Evolutionary conservation across 75 land plant species (phyloP).

Genomic region (Cunninghamia lanceolata): DNA sequence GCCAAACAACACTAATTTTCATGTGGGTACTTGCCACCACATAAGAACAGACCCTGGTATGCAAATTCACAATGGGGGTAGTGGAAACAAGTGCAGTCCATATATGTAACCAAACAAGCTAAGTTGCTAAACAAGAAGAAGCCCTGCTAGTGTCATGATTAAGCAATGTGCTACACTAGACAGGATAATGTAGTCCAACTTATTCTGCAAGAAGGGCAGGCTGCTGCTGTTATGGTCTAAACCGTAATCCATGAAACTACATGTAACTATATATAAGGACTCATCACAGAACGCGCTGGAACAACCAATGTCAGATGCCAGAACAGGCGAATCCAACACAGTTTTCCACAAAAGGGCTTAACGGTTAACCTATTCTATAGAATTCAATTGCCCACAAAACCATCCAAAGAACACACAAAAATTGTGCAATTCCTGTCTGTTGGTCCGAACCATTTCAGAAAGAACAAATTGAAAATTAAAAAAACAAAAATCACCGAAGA

Average conservation of each 20-base stretch:
- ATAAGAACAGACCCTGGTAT: not conserved
- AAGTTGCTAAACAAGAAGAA: not conserved
- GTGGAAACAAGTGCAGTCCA: not conserved
- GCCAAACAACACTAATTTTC: not conserved
- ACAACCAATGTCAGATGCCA: not conserved
- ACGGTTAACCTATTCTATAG: not conserved
- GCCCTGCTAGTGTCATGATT: not conserved
- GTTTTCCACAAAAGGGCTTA: not conserved
- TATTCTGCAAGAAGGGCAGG: too few relatives aligned
- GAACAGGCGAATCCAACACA: not conserved
- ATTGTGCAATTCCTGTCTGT: not conserved
- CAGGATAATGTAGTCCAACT: not conserved
- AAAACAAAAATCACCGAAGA: not conserved
- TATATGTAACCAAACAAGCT: not conserved
- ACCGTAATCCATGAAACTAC: not conserved
- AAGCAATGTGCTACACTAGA: not conserved
- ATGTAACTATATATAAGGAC: not conserved
- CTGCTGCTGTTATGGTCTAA: not conserved
- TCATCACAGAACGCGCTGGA: not conserved
- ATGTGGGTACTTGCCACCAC: not conserved
- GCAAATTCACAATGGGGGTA: not conserved
- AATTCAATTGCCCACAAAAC: not conserved
- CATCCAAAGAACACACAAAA: not conserved
- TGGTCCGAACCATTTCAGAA: not conserved
- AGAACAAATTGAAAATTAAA: not conserved